Base-by-base conservation (phyloP, 352 stramenopile genomes). In the Phytophthora kernoviae region DNA sequence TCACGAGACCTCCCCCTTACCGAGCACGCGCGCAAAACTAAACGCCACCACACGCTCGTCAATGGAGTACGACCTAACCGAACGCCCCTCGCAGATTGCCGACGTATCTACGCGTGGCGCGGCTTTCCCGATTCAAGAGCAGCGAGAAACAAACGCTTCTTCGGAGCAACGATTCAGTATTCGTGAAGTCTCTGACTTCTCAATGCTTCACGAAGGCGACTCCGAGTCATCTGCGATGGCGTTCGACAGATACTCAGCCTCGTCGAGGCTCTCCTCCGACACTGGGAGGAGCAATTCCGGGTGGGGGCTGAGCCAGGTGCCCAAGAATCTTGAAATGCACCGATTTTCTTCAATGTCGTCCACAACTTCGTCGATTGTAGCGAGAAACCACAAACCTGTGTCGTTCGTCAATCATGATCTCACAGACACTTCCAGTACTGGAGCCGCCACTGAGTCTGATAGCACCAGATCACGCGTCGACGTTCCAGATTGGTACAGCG, bases 401-500 rank as follows among this genome's bases (percentile, higher is more conserved):
- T 73, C 75, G 6, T 65, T 75, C 48, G 27, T 70, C 27, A 68
- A 61, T 32, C 60, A 64, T 6, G 75, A 77, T 45, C 48, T 67
- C 33, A 68, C 54, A 15, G 58, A 62, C n/a, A 52, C 62, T 18
- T 49, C 60, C 11, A 44, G 15, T 30, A 50, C 30, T 15, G 43
- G 53, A 1, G 20, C 17, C 9, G 34, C 52, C 18, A 36, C 46
- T 11, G 41, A 33, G 5, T 45, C 46, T 3, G 41, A 60, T 30
- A 65, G 49, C 43, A 59, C 47, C 14, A 70, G 27, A 10, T 62
- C 52, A 39, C 53, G 64, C 21, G 68, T 51, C 5, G 59, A 73
- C 46, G 41, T 64, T 39, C 65, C 55, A 7, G 68, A 79, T 48
- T 88, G 75, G 74, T 88, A 88, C 55, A 81, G 78, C 41, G 63